Evolutionary conservation across 768 basidiomycete genomes (phyloP), one percentile per base, ranked within the genome.

Genomic region (Psilocybe sp.): DNA sequence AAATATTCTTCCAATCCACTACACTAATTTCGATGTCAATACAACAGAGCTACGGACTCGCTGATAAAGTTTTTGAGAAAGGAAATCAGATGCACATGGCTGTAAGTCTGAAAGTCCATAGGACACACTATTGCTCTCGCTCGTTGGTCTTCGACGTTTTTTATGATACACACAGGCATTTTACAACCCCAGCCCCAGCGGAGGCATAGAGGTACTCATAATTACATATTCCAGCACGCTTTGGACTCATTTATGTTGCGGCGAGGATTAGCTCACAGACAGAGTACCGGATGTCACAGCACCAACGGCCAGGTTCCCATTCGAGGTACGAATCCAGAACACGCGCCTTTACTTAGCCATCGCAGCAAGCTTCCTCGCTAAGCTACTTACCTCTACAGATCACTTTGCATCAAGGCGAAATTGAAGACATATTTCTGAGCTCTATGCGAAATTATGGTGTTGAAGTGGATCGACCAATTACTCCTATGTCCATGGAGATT

Each of bases 31-130:
- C n/a, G n/a, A n/a, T 13, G 5, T 42, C 6, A 33, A 28, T 12
- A 11, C n/a, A n/a, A 38, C 32, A 90, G 87, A 91, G 87, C 53
- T 90, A 91, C 66, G 89, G 88, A 5, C 74, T 91, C 5, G 85
- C 79, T 0, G 82, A 88, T 14, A 74, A 78, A 3, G 59, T 91
- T 16, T 51, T 89, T 19, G 72, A 66, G 36, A 79, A 88, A 57
- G 87, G 80, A 5, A 82, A 80, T 50, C 84, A 87, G 43, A 74
- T 91, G 75, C 80, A 87, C 52, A 76, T 80, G 66, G 80, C 80
- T 46, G 88, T 89, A 63, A 51, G 80, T 69, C 9, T 10, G 35
- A 39, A 37, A 7, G n/a, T 20, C 44, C 38, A 13, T n/a, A 36
- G 9, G 23, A 7, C 23, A 28, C 23, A 4, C 23, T 7, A 28